Evolutionary conservation across 768 basidiomycete species (phyloP).

Genomic region (Rhizopogon vesiculosus): DNA sequence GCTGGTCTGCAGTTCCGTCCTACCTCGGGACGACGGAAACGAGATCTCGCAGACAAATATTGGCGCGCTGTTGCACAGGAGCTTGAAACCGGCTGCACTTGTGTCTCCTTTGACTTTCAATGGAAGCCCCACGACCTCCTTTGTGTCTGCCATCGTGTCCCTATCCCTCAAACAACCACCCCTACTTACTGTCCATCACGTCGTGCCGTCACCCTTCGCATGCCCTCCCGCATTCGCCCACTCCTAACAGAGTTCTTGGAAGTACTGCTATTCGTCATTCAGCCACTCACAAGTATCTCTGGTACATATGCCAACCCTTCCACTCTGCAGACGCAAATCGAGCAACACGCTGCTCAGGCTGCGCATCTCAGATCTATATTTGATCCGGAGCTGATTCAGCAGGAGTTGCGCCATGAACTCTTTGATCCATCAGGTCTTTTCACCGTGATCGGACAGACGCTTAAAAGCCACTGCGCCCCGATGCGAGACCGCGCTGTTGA

Average conservation of each 20-base stretch:
- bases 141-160: slow-evolving; percentile 49
- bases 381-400: slow-evolving; percentile 78
- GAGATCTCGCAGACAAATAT: slow-evolving; percentile 71
- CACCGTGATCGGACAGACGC: slow-evolving; percentile 68
- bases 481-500: slow-evolving; percentile 86
- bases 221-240: slow-evolving; percentile 65
- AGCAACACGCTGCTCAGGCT: slow-evolving; percentile 60
- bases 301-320: slow-evolving; percentile 58
- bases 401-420: slow-evolving; percentile 70
- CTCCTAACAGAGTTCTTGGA: slow-evolving; percentile 76
- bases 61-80: slow-evolving; percentile 82
- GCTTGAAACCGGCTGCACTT: slow-evolving; percentile 78
- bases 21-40: slow-evolving; percentile 67
- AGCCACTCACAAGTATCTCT: slow-evolving; percentile 63
- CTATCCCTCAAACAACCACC: slow-evolving; percentile 37
- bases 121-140: slow-evolving; percentile 50
- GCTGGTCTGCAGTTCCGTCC: slow-evolving; percentile 79
- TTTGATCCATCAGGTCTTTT: slow-evolving; percentile 82
- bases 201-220: slow-evolving; percentile 53
- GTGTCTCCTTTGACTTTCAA: slow-evolving; percentile 65
- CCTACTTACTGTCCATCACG: slow-evolving; percentile 40
- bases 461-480: slow-evolving; percentile 90
- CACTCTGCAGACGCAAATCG: slow-evolving; percentile 54
- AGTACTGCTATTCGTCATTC: slow-evolving; percentile 80
- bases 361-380: slow-evolving; percentile 68